Evolutionary conservation across 768 basidiomycete species (phyloP), one percentile per base, ranked within the genome.

Genomic region (Boletus tylopilopsis): DNA sequence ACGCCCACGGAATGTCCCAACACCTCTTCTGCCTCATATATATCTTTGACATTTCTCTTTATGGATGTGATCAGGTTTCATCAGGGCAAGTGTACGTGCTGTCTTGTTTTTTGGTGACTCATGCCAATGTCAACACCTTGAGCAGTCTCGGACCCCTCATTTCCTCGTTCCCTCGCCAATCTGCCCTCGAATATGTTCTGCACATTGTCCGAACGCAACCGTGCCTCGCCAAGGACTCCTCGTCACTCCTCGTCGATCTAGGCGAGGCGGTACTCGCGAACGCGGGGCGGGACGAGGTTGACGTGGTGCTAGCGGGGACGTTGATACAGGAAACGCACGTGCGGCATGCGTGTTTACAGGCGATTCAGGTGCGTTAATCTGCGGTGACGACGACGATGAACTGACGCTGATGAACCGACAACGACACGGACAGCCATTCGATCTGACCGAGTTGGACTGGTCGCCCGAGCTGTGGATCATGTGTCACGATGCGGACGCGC

Each of bases 401-500:
- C 27, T 29, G 9, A 4, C 16, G 12, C 32, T 33, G 6, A 33
- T 16, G 16, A n/a, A 0, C 2, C 0, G 9, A 11, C 5, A 5
- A 29, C 8, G 15, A 15, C 0, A n/a, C n/a, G n/a, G 16, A 2
- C 51, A 97, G 91, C 87, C 94, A 0, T 87, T 98, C 56, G 94
- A 98, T 68, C 67, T 98, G 41, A 97, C 94, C 0, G 95, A 98
- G 40, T 66, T 92, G 30, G 94, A 96, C 52, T 98, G 94, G 87
- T 90, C 87, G 2, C 81, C 88, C 0, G 84, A 90, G 62, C 67
- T 99, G 1, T 90, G 91, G 83, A 76, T 97, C 34, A 87, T 87
- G 5, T 84, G 79, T 44, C 92, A 96, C 56, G 95, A 98, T 50
- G 83, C 82, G 44, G 86, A 88, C 54, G 91, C 93, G 58, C 91